A percentile compares a stretch with the other conserved stretches of the same genome.
Evolutionary conservation across 2,329 filamentous ascomycete species (phyloP).

Genomic region (Aspergillus sp.): DNA sequence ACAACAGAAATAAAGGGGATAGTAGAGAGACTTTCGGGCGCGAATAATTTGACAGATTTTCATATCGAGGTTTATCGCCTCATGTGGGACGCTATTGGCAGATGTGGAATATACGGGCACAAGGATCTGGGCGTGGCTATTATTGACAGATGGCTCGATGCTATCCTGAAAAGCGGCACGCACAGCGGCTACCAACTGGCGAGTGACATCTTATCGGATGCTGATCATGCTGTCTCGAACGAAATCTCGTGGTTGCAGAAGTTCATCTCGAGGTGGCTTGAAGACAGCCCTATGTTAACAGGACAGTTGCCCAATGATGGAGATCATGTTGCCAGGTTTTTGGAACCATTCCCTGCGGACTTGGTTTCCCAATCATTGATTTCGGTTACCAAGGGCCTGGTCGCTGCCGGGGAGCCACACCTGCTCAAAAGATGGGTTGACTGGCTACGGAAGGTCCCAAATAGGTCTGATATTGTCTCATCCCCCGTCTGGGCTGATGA

Average conservation of each 20-base stretch:
- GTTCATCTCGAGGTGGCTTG: conserved; percentile 35
- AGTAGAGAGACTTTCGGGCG: conserved; percentile 30
- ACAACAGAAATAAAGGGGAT: conserved; percentile 39
- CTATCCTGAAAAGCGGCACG: conserved; percentile 27
- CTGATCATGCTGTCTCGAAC: conserved; percentile 14
- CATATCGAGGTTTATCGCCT: conserved; percentile 31
- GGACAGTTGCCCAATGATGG: conserved; percentile 10
- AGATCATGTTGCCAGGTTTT: conserved; percentile 24
- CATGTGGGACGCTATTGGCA: conserved; percentile 45
- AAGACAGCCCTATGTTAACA: conserved; percentile 1
- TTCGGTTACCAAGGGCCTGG: conserved; percentile 37
- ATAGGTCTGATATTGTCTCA: conserved; percentile 27
- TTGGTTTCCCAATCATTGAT: conserved; percentile 34
- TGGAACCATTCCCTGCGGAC: conserved; percentile 32
- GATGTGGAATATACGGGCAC: conserved; percentile 40
- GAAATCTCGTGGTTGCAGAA: conserved; percentile 29
- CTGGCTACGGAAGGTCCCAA: conserved; percentile 29
- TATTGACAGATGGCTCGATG: conserved; percentile 38
- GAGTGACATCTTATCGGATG: conserved; percentile 36
- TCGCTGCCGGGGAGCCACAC: conserved; percentile 25
- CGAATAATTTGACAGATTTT: conserved; percentile 23
- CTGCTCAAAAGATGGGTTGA: conserved; percentile 38
- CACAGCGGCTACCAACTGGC: conserved; percentile 29
- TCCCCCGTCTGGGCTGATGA: conserved; percentile 33
- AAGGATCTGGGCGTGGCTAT: conserved; percentile 37